phyloP scores from a whole-genome alignment of 2,329 filamentous ascomycete genomes.

The Botryotinia calthae region DNA sequence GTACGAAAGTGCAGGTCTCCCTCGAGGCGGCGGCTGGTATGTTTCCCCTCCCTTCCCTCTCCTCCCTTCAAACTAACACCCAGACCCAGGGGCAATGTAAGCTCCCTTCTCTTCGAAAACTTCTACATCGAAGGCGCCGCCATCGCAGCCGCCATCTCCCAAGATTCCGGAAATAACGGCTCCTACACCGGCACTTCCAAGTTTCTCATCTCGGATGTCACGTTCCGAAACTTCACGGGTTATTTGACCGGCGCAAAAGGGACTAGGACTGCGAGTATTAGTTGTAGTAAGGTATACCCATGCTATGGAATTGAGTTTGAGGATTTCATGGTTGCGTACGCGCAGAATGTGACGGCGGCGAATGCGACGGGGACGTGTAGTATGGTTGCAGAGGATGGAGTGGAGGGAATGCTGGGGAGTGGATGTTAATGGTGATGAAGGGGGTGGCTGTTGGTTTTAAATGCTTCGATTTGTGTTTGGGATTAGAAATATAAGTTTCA shows the following conservation, averaged over 20 bases:
- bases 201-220: constrained; percentile 50
- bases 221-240: constrained; percentile 52
- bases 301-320: constrained; percentile 51
- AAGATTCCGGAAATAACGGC: constrained; percentile 51
- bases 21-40: constrained; percentile 51
- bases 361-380: constrained; percentile 37
- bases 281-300: constrained; percentile 48
- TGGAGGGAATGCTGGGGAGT: constrained; percentile 36
- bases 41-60: neutral
- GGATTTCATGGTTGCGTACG: constrained; percentile 39
- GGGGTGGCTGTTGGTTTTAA: neutral
- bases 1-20: constrained; percentile 50
- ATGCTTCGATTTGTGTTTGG: neutral
- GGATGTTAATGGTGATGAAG: constrained; percentile 27
- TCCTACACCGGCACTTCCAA: constrained; percentile 48
- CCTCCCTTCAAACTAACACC: neutral
- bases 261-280: constrained; percentile 43
- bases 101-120: constrained; percentile 51
- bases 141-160: constrained; percentile 45
- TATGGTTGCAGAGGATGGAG: constrained; percentile 34
- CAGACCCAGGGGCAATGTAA: constrained; percentile 44
- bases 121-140: constrained; percentile 49
- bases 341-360: constrained; percentile 23
- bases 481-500: neutral
- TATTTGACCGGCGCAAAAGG: constrained; percentile 40